phyloP scores from a whole-genome alignment of 257 asterid genomes.

The Capsicum rhomboideum region DNA sequence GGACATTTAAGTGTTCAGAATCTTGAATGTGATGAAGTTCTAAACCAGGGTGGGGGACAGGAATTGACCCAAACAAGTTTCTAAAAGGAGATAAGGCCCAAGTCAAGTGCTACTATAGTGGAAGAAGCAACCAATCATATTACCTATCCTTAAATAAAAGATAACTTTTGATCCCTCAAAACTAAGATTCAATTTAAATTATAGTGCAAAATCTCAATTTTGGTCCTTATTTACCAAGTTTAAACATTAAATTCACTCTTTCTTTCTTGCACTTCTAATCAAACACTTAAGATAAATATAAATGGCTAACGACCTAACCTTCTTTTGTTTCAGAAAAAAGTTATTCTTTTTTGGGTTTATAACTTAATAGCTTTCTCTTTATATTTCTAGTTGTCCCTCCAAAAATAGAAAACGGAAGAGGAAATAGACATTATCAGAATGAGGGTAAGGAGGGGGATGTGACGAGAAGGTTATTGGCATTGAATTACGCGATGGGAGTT shows the following conservation, averaged over 20 bases:
- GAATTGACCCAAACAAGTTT: not conserved
- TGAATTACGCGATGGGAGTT: not conserved
- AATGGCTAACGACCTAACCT: not conserved
- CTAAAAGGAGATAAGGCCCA: not conserved
- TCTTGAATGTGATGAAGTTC: not conserved
- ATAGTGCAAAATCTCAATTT: not conserved
- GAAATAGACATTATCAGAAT: not conserved
- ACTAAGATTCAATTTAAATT: not conserved
- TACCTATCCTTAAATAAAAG: not conserved
- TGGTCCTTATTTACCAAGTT: not conserved
- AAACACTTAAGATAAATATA: not conserved
- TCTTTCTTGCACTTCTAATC: not conserved
- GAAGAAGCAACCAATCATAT: not conserved
- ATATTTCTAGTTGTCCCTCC: not conserved
- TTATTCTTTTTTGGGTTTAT: no score
- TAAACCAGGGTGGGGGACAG: not conserved
- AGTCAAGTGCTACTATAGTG: not conserved
- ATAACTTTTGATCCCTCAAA: not conserved
- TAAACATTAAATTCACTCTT: not conserved
- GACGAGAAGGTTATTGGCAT: not conserved
- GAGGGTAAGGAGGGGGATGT: not conserved
- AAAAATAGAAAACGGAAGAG: not conserved
- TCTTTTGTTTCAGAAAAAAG: no score
- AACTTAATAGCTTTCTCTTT: not conserved
- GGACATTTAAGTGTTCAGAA: not conserved